These are phyloP conservation scores for Stevia rebaudiana DNA, from an alignment of 140 eudicot genomes.

Conservation along the genomic window DNA sequence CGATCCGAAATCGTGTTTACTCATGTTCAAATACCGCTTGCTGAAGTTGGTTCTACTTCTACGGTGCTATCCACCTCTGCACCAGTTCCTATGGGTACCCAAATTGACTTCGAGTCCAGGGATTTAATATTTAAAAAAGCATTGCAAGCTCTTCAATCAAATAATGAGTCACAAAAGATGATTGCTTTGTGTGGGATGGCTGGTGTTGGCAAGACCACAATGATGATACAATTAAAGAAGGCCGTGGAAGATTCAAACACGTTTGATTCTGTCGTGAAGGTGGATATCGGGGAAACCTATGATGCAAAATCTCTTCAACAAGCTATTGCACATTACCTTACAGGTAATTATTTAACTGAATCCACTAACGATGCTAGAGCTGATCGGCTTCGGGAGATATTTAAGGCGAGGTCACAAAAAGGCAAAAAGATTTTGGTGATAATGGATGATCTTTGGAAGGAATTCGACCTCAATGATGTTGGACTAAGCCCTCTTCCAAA, in stretches of 20 bases:
- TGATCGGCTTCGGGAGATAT: neutral
- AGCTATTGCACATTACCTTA: neutral
- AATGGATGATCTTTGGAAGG: conserved; percentile 30
- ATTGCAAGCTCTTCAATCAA: neutral
- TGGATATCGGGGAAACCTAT: conserved; percentile 5
- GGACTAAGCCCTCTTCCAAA: conserved; percentile 15
- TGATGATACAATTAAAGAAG: conserved; percentile 11
- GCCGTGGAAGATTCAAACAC: neutral
- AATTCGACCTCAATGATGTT: conserved; percentile 8
- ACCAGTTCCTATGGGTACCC: neutral
- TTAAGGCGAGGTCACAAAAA: neutral
- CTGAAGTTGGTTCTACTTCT: neutral
- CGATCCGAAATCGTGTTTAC: neutral
- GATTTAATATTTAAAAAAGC: neutral
- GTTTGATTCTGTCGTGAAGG: conserved; percentile 10
- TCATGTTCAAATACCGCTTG: neutral
- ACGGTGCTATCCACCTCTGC: neutral
- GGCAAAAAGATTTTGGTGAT: conserved; percentile 17
- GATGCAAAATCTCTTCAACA: neutral
- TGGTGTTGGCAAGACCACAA: conserved; percentile 14
- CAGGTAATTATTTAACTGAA: neutral
- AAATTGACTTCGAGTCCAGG: neutral
- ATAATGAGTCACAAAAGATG: neutral
- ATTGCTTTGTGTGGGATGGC: conserved; percentile 12
- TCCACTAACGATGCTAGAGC: neutral